phyloP scores from a whole-genome alignment of 768 basidiomycete genomes.

The Mycena albidolilacea region DNA sequence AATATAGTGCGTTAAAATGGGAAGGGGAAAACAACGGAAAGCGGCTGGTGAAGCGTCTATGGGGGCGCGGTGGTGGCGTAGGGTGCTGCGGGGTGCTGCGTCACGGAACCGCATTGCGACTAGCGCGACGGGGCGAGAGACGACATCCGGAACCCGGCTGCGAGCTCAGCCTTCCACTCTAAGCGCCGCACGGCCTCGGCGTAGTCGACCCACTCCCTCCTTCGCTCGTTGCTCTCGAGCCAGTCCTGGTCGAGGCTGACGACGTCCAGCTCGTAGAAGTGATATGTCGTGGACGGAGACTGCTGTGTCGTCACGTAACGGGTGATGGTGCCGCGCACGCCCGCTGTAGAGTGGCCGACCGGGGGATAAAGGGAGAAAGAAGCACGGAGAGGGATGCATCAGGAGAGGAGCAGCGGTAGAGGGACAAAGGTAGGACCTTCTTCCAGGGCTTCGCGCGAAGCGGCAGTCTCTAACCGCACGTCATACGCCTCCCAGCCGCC shows the following conservation, averaged over 20 bases:
- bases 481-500: slow-evolving; percentile 92
- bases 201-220: slow-evolving; percentile 91
- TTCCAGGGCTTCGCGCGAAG: slow-evolving; percentile 93
- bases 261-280: slow-evolving; percentile 93
- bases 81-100: slow-evolving; percentile 12
- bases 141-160: slow-evolving; percentile 80
- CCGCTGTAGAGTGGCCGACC: slow-evolving; percentile 68
- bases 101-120: slow-evolving; percentile 52
- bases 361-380: slow-evolving; percentile 40
- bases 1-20: slow-evolving; percentile 33
- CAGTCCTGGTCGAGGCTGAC: slow-evolving; percentile 82
- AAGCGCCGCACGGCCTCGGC: slow-evolving; percentile 82
- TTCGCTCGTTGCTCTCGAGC: slow-evolving; percentile 85
- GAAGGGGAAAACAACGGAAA: slow-evolving; percentile 3
- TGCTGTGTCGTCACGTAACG: slow-evolving; percentile 89
- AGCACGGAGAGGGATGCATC: slow-evolving; percentile 65
- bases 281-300: slow-evolving; percentile 85
- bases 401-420: slow-evolving; percentile 81
- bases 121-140: slow-evolving; percentile 75
- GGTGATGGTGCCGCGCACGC: slow-evolving; percentile 89
- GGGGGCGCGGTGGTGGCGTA: not conserved
- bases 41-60: slow-evolving; percentile 14
- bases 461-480: slow-evolving; percentile 87
- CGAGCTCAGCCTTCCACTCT: slow-evolving; percentile 89
- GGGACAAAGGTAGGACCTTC: slow-evolving; percentile 94